A percentile compares a stretch with the other conserved stretches of the same genome.
phyloP scores from a whole-genome alignment of 2,329 filamentous ascomycete species.

The Chaetomiaceae sp. region DNA sequence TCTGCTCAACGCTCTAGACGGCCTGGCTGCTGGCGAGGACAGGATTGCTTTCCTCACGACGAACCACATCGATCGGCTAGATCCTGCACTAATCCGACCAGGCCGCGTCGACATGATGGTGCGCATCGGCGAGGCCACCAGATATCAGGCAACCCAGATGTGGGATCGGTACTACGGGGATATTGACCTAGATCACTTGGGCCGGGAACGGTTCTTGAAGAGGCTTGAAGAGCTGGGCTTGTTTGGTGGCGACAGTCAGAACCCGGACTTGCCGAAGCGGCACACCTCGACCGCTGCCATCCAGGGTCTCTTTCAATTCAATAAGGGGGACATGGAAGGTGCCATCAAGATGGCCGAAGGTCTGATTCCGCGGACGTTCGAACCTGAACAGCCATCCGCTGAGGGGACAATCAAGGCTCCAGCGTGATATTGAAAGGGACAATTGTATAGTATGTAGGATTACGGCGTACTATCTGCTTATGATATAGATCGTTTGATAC shows the following conservation, averaged over 20 bases:
- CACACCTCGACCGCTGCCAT: constrained; percentile 83
- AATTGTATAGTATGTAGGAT: not conserved
- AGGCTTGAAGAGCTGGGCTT: constrained; percentile 67
- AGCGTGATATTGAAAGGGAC: constrained; percentile 29
- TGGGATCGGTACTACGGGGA: constrained; percentile 96
- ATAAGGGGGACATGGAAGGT: constrained; percentile 85
- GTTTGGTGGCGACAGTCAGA: constrained; percentile 51
- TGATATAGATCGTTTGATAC: constrained; percentile 6
- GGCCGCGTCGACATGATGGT: constrained; percentile 93
- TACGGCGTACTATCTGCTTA: constrained; percentile 3
- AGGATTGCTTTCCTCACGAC: constrained; percentile 91
- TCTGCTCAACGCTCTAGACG: constrained; percentile 78
- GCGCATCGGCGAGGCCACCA: constrained; percentile 80
- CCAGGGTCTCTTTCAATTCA: constrained; percentile 91
- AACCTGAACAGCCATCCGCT: constrained; percentile 41
- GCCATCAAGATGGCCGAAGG: constrained; percentile 76
- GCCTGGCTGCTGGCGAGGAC: constrained; percentile 91
- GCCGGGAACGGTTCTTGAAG: constrained; percentile 65
- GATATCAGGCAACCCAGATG: constrained; percentile 77
- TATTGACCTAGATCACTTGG: constrained; percentile 59
- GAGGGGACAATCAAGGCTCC: constrained; percentile 41
- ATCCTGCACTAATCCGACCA: constrained; percentile 83
- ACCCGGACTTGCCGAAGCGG: constrained; percentile 43
- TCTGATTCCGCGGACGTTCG: constrained; percentile 55
- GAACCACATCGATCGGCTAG: constrained; percentile 86